These are phyloP conservation scores for Corymbia maculata DNA, from an alignment of 345 rosid genomes.

Conservation along the genomic window DNA sequence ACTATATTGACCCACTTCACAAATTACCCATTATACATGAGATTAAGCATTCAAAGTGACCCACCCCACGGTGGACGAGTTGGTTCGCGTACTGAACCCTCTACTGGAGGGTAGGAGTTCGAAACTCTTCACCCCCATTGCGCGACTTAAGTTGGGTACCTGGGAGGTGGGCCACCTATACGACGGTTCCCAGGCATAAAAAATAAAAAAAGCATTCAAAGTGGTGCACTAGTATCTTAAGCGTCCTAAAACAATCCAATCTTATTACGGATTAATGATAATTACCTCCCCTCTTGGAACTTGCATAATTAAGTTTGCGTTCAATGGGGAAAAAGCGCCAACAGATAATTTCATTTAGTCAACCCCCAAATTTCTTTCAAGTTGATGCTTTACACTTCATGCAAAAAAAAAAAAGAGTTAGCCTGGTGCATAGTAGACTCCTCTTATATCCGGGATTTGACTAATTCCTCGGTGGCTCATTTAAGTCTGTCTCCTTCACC, in stretches of 20 bases:
- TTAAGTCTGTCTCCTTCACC: neutral
- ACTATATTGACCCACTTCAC: neutral
- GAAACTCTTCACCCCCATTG: too few relatives aligned
- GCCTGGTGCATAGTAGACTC: neutral
- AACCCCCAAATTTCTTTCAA: neutral
- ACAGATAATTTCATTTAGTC: neutral
- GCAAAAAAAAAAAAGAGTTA: too few relatives aligned
- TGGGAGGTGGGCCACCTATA: too few relatives aligned
- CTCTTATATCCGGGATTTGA: neutral
- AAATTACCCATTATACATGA: neutral
- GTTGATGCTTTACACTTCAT: too few relatives aligned
- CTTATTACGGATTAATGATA: neutral
- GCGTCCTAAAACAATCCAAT: neutral
- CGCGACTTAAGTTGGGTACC: too few relatives aligned
- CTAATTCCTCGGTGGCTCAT: neutral
- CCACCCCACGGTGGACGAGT: too few relatives aligned
- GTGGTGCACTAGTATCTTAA: neutral
- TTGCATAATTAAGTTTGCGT: neutral
- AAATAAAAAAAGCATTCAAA: neutral
- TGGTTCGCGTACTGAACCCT: too few relatives aligned
- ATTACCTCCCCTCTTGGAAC: neutral
- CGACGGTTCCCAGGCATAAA: too few relatives aligned
- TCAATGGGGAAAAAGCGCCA: neutral
- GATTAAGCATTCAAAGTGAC: too few relatives aligned
- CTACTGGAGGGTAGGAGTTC: too few relatives aligned